Evolutionary conservation across 495 filamentous ascomycete genomes (phyloP).

Genomic region (Penicillium soppii): DNA sequence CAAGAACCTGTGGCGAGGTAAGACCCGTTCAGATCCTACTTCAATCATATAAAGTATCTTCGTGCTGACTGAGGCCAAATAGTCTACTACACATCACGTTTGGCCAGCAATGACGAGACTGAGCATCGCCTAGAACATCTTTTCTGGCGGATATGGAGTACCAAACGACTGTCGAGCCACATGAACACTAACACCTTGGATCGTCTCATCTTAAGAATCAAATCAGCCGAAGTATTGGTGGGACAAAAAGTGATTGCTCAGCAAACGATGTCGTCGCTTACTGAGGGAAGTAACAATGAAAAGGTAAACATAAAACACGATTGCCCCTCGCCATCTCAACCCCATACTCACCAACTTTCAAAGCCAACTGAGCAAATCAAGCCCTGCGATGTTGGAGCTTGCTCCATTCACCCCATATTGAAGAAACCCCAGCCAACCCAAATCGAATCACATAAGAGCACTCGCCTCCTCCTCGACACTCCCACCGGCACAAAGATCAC

Average conservation of each 20-base stretch:
- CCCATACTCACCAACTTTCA: neutral
- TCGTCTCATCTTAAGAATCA: conserved; percentile 41
- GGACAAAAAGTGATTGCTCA: neutral
- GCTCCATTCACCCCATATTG: conserved; percentile 36
- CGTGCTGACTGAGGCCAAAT: neutral
- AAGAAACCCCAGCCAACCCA: conserved; percentile 33
- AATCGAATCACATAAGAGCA: conserved; percentile 32
- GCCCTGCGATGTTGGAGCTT: neutral
- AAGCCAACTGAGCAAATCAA: conserved; percentile 6
- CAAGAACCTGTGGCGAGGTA: conserved; percentile 52
- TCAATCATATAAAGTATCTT: too few species aligned
- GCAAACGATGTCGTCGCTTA: neutral
- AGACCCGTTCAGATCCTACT: conserved; percentile 7
- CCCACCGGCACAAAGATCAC: conserved; percentile 30
- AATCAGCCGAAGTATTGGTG: conserved; percentile 13
- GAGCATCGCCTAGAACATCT: conserved; percentile 51
- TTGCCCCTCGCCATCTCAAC: neutral
- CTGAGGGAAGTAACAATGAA: conserved; percentile 2
- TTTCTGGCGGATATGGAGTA: conserved; percentile 55
- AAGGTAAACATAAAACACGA: neutral
- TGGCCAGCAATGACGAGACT: conserved; percentile 35
- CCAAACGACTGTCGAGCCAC: conserved; percentile 21
- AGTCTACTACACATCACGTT: conserved; percentile 44
- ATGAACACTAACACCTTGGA: conserved; percentile 37
- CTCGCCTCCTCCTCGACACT: conserved; percentile 32